Base-by-base conservation (phyloP, 805 yeast genomes). In the Ascoidea rubescens region DNA sequence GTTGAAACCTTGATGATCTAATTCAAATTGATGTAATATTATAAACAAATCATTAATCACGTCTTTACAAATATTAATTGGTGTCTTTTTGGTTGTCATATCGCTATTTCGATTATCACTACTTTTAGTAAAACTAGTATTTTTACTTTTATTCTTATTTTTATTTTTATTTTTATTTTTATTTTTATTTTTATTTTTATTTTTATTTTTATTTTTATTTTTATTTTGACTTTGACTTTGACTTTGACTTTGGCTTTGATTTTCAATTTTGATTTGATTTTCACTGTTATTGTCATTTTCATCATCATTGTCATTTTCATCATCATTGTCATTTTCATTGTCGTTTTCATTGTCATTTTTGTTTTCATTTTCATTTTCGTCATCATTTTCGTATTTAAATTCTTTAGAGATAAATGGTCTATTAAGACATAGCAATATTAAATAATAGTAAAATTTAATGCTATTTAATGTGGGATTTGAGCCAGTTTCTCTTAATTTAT, bases 371-470 rank as follows among this genome's bases (percentile, higher is more conserved):
- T 7, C 7, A 45, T 21, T 14, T 16, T 31, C 30, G 30, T 32
- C 30, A 37, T 5, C 5, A 7, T 8, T 8, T 31, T 21, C 7
- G 8, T 16, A 14, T 16, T 42, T 28, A 10, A 43, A 5, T 17
- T n/a, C 45, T 30, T 49, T 47, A 28, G 33, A 49, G 31, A 46
- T 46, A 50, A 52, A 49, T 7, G 49, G 51, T 33, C 51, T 21
- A 42, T 53, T 53, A 10, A 49, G 28, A 53, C 84, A 79, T n/a
- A 80, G 65, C 16, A 75, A 62, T 1, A 78, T 72, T 48, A 80
- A 72, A 59, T 80, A 80, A 60, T 80, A 80, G 58, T 77, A 78
- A 58, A 76, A 78, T 59, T 78, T 67, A 48, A 79, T 73, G 49
- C 75, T 69, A 47, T 78, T 69, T 21, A 71, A 66, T 0, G 80